phyloP scores from a whole-genome alignment of 192 early-diverging fungal genomes.

The Piromyces finnis region DNA sequence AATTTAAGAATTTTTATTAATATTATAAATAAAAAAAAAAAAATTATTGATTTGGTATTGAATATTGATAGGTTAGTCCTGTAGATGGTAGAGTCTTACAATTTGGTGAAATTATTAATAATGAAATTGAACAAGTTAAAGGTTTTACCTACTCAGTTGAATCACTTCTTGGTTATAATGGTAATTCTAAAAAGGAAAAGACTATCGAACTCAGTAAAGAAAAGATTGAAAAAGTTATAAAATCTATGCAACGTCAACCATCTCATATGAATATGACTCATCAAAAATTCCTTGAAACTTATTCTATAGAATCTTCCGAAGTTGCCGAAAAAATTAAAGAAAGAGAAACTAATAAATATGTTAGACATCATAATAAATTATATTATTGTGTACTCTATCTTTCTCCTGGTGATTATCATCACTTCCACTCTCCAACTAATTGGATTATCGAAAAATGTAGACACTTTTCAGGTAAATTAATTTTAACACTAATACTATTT shows the following conservation, averaged over 20 bases:
- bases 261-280: not conserved
- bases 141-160: slow-evolving; percentile 80
- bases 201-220: not conserved
- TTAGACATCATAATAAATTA: slow-evolving; percentile 50
- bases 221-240: slow-evolving; percentile 6
- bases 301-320: not conserved
- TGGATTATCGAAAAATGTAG: slow-evolving; percentile 76
- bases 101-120: slow-evolving; percentile 62
- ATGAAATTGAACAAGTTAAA: slow-evolving; percentile 82
- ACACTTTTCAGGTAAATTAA: slow-evolving; percentile 68
- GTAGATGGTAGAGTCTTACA: slow-evolving; percentile 82
- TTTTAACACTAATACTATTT: no score
- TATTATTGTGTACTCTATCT: slow-evolving; percentile 90
- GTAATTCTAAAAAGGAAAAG: slow-evolving; percentile 2
- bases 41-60: no score
- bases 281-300: not conserved
- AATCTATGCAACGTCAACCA: not conserved
- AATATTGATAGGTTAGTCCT: slow-evolving; percentile 73
- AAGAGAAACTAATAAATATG: slow-evolving; percentile 15
- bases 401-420: slow-evolving; percentile 96
- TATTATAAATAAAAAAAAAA: no score
- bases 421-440: slow-evolving; percentile 92
- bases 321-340: slow-evolving; percentile 2
- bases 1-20: no score
- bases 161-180: slow-evolving; percentile 54